A percentile compares a stretch with the other conserved stretches of the same genome.
Conservation (phyloP, 192 early-diverging fungal genomes). For the Coemansia furcata region DNA sequence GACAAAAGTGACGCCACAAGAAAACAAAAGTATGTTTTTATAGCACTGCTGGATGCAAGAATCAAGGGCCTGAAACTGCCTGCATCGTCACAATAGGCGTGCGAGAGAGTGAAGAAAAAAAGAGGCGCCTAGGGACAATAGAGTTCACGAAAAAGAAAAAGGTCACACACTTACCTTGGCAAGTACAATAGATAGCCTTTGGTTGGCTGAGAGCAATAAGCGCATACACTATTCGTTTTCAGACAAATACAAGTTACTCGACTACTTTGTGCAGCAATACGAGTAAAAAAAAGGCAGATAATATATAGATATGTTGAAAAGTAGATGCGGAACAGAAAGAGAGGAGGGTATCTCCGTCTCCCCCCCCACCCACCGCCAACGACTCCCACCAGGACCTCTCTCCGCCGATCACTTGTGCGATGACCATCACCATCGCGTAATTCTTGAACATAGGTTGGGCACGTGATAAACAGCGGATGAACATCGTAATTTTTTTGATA, state of each 20-base stretch:
- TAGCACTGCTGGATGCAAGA: not conserved
- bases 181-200: not conserved
- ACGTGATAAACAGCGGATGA: not conserved
- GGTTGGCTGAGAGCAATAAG: not conserved
- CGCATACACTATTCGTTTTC: not conserved
- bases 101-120: not conserved
- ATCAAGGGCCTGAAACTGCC: not conserved
- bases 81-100: slow-evolving; percentile 1
- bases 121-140: not conserved
- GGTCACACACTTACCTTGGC: slow-evolving; percentile 1
- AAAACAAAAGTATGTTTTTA: not conserved
- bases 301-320: not conserved
- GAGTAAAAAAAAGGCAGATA: not conserved
- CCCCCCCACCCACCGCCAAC: not conserved
- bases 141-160: not conserved
- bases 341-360: not conserved
- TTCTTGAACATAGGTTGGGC: not conserved
- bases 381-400: not conserved
- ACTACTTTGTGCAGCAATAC: not conserved
- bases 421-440: too few relatives aligned
- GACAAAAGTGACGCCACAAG: not conserved
- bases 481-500: not conserved
- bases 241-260: not conserved
- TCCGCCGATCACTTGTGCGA: not conserved
- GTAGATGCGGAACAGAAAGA: not conserved